Evolutionary conservation across 495 filamentous ascomycete species (phyloP), one percentile per base, ranked within the genome.

Genomic region (Pyronema omphalodes): DNA sequence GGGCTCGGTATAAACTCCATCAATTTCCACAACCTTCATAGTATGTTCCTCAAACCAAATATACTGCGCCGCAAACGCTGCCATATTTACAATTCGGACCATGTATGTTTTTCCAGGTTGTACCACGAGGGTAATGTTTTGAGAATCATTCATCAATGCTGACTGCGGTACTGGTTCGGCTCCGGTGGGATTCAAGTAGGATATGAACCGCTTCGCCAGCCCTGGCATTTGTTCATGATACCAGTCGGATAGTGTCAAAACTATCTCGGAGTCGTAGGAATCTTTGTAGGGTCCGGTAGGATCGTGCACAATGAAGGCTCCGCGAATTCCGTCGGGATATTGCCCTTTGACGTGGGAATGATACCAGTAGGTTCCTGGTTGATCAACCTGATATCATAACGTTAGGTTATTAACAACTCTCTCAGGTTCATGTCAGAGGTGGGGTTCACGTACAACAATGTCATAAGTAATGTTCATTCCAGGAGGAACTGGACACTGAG

Each of bases 301-400:
- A 60, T 88, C 83, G 47, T 86, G 75, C 37, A 91, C 69, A 43
- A 88, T 77, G 39, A 91, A 65, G 0, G 83, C 75, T 1, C 81
- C 82, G 44, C 81, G 73, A 35, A 84, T 73, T 33, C 85, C 85
- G 64, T 91, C 85, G 1, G 84, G 81, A 51, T 86, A 87, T 62
- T 84, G 82, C 6, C 71, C 74, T 43, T 70, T 68, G 14, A 73
- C 71, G 60, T 88, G 84, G 9, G 79, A 84, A 64, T 88, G 84
- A 60, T 88, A 88, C 85, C 85, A 88, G 67, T 85, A 88, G 0
- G 82, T 84, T 33, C 84, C 84, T 9, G 76, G 76, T 64, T 87
- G 80, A 54, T 82, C 69, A 15, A 76, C 62, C 67, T 84, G 62
- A 6, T 48, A 0, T 7, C 60, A 56, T 49, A n/a, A n/a, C n/a